Evolutionary conservation across 306 rosid genomes (phyloP).

Genomic region (Pterocarpus macrocarpus): DNA sequence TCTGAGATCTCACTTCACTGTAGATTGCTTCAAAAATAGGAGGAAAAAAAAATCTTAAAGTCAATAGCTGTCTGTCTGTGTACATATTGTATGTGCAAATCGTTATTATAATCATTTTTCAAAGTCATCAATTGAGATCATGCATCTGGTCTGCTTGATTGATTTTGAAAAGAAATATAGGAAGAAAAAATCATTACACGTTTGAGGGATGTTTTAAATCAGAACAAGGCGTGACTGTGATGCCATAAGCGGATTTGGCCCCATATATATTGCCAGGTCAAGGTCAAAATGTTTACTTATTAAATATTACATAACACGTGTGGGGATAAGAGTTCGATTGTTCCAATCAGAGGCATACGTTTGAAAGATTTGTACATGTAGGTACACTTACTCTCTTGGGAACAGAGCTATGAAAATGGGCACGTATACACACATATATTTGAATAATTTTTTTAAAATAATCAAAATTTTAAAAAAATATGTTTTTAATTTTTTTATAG

Average conservation of each 20-base stretch:
- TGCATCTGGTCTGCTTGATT: not conserved
- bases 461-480: too few relatives aligned
- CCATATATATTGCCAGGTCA: not conserved
- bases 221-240: not conserved
- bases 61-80: not conserved
- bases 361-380: not conserved
- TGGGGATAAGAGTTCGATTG: not conserved
- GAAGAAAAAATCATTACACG: not conserved
- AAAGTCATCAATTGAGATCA: slow-evolving; percentile 11
- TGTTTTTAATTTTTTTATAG: too few relatives aligned
- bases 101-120: not conserved
- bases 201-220: not conserved
- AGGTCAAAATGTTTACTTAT: not conserved
- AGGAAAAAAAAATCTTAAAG: not conserved
- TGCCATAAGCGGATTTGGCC: not conserved
- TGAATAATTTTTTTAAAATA: too few relatives aligned
- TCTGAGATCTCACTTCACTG: not conserved
- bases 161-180: not conserved
- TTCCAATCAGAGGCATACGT: not conserved
- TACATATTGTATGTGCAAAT: not conserved
- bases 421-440: too few relatives aligned
- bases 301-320: not conserved
- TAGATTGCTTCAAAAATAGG: slow-evolving; percentile 8
- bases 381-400: too few relatives aligned
- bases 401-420: too few relatives aligned